These are phyloP conservation scores for Halenospora varia DNA, from an alignment of 495 filamentous ascomycete species.

Conservation along the genomic window DNA sequence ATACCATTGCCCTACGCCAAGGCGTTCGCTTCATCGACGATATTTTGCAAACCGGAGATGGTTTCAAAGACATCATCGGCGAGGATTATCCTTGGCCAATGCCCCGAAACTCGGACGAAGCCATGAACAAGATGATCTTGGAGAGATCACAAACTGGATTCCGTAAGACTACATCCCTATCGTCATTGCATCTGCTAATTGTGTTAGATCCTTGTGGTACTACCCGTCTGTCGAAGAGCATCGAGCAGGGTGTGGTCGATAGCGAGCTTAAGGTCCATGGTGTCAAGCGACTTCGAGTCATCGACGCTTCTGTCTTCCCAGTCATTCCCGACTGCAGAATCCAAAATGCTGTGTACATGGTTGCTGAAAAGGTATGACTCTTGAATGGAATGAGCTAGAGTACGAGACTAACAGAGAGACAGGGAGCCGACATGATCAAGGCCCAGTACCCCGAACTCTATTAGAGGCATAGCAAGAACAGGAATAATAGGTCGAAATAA, in stretches of 20 bases:
- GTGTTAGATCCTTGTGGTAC: constrained; percentile 47
- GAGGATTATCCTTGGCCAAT: constrained; percentile 58
- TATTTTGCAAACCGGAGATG: constrained; percentile 49
- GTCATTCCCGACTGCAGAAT: constrained; percentile 43
- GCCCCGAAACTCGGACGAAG: constrained; percentile 49
- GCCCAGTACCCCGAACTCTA: constrained; percentile 33
- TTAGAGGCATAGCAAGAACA: not conserved
- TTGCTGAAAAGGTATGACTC: constrained; percentile 44
- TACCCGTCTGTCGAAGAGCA: constrained; percentile 44
- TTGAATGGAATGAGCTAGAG: constrained; percentile 6
- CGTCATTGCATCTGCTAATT: not conserved
- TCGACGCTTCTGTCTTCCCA: constrained; percentile 43
- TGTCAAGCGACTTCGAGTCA: constrained; percentile 46
- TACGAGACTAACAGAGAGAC: constrained; percentile 1
- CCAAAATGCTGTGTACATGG: constrained; percentile 51
- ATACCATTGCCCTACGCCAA: constrained; percentile 53
- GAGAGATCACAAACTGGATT: constrained; percentile 57
- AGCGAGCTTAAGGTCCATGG: constrained; percentile 49
- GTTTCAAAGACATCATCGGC: constrained; percentile 52
- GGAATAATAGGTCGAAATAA: constrained; percentile 11
- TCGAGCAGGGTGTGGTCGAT: constrained; percentile 52
- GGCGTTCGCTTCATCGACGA: constrained; percentile 53
- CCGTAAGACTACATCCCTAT: constrained; percentile 28
- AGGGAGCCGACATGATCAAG: constrained; percentile 48
- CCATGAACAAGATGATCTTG: constrained; percentile 53